A percentile compares a stretch with the other conserved stretches of the same genome.
These are phyloP conservation scores for Clavispora carvajalis DNA, from an alignment of 805 yeast species.

Conservation along the genomic window DNA sequence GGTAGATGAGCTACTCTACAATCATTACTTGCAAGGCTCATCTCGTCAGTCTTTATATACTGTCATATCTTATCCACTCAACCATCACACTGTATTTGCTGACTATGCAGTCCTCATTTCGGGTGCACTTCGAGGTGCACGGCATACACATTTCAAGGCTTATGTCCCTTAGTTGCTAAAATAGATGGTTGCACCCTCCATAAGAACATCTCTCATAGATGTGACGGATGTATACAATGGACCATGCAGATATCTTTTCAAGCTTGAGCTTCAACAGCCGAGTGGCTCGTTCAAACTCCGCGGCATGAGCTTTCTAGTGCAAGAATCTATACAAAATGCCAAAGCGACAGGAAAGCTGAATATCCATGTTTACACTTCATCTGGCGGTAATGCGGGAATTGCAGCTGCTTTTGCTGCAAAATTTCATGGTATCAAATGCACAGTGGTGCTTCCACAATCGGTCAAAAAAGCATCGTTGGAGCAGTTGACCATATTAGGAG, in stretches of 20 bases:
- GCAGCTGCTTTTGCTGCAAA: slow-evolving; percentile 28
- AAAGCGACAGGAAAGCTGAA: slow-evolving; percentile 7
- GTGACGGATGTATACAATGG: background rate
- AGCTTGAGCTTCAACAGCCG: slow-evolving; percentile 12
- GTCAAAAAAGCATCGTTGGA: slow-evolving; percentile 16
- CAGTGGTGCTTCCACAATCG: slow-evolving; percentile 25
- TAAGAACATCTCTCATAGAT: background rate
- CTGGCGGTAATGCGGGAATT: slow-evolving; percentile 35
- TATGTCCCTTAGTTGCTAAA: background rate
- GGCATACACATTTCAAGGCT: no score
- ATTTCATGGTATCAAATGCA: slow-evolving; percentile 19
- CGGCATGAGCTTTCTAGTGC: slow-evolving; percentile 9
- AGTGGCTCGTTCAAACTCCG: slow-evolving; percentile 13
- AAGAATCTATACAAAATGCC: background rate
- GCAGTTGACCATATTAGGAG: slow-evolving; percentile 17
- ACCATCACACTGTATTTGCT: no score
- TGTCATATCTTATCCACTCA: no score
- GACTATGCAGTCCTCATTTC: no score
- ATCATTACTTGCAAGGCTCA: no score
- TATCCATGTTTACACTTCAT: slow-evolving; percentile 22
- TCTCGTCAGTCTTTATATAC: no score
- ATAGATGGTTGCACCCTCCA: slow-evolving; percentile 2
- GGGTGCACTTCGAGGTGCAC: no score
- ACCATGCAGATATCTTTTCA: slow-evolving; percentile 7
- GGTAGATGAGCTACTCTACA: no score